These are phyloP conservation scores for Dissophora ornata DNA, from an alignment of 192 early-diverging fungal species.

Conservation along the genomic window DNA sequence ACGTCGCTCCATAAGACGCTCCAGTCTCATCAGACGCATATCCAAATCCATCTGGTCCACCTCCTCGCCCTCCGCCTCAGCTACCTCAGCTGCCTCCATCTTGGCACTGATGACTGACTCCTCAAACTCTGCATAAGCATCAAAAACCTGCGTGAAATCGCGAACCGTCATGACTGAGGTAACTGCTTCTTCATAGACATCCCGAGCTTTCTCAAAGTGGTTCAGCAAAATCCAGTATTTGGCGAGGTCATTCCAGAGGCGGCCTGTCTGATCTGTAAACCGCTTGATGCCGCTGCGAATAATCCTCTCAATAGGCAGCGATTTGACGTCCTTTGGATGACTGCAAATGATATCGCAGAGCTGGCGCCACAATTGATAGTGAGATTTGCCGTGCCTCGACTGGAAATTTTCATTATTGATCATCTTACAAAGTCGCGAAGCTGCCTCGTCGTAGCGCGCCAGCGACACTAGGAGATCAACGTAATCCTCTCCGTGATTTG, in stretches of 20 bases:
- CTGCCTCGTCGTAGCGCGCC: conserved; percentile 82
- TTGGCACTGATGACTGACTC: conserved; percentile 79
- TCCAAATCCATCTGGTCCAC: conserved; percentile 75
- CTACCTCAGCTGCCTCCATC: conserved; percentile 77
- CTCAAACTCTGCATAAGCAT: conserved; percentile 94
- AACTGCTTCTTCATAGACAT: conserved; percentile 95
- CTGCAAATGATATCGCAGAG: conserved; percentile 84
- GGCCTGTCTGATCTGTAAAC: conserved; percentile 89
- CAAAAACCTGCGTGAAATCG: conserved; percentile 96
- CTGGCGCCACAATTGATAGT: conserved; percentile 84
- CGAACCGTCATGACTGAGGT: conserved; percentile 80
- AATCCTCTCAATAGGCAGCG: conserved; percentile 80
- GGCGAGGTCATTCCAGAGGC: conserved; percentile 88
- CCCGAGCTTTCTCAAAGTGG: conserved; percentile 88
- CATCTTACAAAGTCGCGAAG: conserved; percentile 71
- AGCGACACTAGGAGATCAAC: conserved; percentile 76
- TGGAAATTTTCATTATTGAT: conserved; percentile 81
- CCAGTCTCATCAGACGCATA: conserved; percentile 86
- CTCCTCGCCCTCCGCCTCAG: conserved; percentile 64
- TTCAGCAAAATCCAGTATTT: conserved; percentile 80
- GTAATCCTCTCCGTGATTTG: conserved; percentile 79
- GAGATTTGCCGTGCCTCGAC: conserved; percentile 73
- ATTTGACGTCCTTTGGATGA: conserved; percentile 77
- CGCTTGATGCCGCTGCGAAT: conserved; percentile 86
- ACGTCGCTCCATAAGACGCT: conserved; percentile 91